Conservation (phyloP, 164 flowering plant genomes). For the Kingdonia uniflora region DNA sequence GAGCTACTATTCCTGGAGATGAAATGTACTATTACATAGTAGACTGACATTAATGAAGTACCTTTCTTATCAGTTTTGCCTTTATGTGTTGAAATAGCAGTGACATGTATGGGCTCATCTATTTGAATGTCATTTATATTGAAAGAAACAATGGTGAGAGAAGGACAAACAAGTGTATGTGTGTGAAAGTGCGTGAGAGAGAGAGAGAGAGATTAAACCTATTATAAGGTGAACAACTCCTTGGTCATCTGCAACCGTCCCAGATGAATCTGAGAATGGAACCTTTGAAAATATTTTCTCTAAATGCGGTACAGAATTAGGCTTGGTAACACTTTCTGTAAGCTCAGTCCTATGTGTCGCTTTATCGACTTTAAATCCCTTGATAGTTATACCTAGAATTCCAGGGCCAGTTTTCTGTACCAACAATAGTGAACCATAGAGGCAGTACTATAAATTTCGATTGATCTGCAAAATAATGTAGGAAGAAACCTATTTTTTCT, state of each 20-base stretch:
- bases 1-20: too few relatives aligned
- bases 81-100: constrained; percentile 35
- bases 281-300: constrained; percentile 46
- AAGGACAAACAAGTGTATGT: neutral
- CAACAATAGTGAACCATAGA: constrained; percentile 7
- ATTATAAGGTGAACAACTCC: constrained; percentile 38
- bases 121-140: constrained; percentile 79
- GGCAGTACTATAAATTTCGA: neutral
- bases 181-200: neutral
- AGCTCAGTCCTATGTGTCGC: constrained; percentile 17
- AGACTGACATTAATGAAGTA: constrained; percentile 8
- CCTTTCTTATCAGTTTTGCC: constrained; percentile 26
- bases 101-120: constrained; percentile 41
- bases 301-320: constrained; percentile 22
- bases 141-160: constrained; percentile 9
- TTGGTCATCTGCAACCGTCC: constrained; percentile 12
- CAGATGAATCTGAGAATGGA: constrained; percentile 33
- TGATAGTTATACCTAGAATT: constrained; percentile 46
- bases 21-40: neutral
- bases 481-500: constrained; percentile 64
- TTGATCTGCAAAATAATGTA: neutral
- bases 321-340: constrained; percentile 14
- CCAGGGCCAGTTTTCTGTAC: constrained; percentile 37
- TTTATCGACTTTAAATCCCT: constrained; percentile 50
- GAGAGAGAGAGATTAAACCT: constrained; percentile 29